phyloP scores from a whole-genome alignment of 495 filamentous ascomycete genomes.

The Talaromyces thailandensis region DNA sequence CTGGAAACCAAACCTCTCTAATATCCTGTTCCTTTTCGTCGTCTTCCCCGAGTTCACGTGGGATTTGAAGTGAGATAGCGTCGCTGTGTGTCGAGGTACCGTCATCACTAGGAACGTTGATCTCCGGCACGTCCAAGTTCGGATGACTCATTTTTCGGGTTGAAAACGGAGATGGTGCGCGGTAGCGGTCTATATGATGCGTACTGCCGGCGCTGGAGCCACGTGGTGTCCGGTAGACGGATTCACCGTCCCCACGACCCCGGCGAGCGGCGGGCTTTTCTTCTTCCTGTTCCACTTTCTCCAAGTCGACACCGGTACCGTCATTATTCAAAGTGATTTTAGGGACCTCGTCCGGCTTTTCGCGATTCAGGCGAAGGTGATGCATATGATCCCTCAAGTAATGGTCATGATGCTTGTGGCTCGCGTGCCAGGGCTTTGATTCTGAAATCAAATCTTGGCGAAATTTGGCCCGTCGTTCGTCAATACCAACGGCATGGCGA shows the following conservation, averaged over 20 bases:
- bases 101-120: constrained; percentile 23
- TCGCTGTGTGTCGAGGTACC: constrained; percentile 27
- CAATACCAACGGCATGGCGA: constrained; percentile 69
- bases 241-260: constrained; percentile 18
- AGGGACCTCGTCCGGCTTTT: constrained; percentile 18
- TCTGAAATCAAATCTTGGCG: constrained; percentile 66
- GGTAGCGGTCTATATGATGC: constrained; percentile 27
- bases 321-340: constrained; percentile 21
- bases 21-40: constrained; percentile 64
- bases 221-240: constrained; percentile 26
- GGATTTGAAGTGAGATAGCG: constrained; percentile 25
- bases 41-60: constrained; percentile 20
- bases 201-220: constrained; percentile 15
- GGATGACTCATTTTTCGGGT: constrained; percentile 1
- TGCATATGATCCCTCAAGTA: constrained; percentile 18
- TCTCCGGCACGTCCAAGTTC: constrained; percentile 23
- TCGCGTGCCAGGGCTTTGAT: constrained; percentile 21
- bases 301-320: not conserved
- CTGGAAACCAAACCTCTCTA: constrained; percentile 78
- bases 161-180: constrained; percentile 24
- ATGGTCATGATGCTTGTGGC: constrained; percentile 26
- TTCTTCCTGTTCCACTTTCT: not conserved
- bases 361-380: constrained; percentile 9
- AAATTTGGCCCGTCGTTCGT: constrained; percentile 65
- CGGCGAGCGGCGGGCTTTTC: constrained; percentile 8